Evolutionary conservation across 2,329 filamentous ascomycete genomes (phyloP).

Genomic region (Talaromyces sp.): DNA sequence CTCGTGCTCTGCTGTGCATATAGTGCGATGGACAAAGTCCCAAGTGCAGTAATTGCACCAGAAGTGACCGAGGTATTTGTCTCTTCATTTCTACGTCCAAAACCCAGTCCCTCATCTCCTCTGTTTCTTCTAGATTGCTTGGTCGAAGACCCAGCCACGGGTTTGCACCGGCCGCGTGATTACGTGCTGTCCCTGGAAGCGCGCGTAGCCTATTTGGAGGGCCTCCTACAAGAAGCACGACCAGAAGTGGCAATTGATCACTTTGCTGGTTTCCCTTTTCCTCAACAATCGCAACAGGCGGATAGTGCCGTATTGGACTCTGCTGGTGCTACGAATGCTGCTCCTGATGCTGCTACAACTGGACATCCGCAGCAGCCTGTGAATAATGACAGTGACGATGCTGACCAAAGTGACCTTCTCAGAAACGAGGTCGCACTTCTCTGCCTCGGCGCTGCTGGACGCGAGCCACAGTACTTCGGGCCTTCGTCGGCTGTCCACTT

Average conservation of each 20-base stretch:
- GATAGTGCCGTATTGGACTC: background rate
- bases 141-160: constrained; percentile 33
- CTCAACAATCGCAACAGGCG: background rate
- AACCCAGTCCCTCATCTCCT: background rate
- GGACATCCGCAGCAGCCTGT: background rate
- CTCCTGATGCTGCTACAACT: background rate
- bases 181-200: constrained; percentile 24
- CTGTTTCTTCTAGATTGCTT: constrained; percentile 28
- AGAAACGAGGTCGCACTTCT: constrained; percentile 27
- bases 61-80: constrained; percentile 14
- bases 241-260: constrained; percentile 16
- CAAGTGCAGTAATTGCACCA: constrained; percentile 23
- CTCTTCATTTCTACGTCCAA: background rate
- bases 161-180: constrained; percentile 25
- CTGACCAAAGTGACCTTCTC: constrained; percentile 2
- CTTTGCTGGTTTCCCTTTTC: background rate
- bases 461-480: constrained; percentile 34
- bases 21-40: constrained; percentile 20
- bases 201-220: constrained; percentile 22
- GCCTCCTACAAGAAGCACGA: constrained; percentile 20
- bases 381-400: constrained; percentile 1
- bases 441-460: constrained; percentile 18
- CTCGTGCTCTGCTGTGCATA: no score
- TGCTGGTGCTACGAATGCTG: background rate
- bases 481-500: constrained; percentile 31